A percentile compares a stretch with the other conserved stretches of the same genome.
These are phyloP conservation scores for Lactarius sp. DNA, from an alignment of 768 basidiomycete species.

Conservation along the genomic window DNA sequence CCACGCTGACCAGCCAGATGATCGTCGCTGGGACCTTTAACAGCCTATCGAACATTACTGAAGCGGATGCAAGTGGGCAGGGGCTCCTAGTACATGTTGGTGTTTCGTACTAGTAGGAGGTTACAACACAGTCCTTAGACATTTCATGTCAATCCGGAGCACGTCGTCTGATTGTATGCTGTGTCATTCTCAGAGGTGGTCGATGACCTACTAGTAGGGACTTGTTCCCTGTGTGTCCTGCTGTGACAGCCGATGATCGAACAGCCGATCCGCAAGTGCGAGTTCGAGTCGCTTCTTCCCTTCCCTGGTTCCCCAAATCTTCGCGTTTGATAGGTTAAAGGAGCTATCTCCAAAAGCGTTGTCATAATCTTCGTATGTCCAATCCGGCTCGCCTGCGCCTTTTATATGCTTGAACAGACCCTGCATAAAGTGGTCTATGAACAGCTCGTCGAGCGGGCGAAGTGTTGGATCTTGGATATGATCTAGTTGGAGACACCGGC, in stretches of 20 bases:
- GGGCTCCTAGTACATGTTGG: too few relatives aligned
- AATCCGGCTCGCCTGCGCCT: not conserved
- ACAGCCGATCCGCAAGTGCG: not conserved
- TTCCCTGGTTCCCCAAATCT: conserved; percentile 4
- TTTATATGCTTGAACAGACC: conserved; percentile 4
- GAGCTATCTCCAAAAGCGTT: not conserved
- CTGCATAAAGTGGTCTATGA: conserved; percentile 11
- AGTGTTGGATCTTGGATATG: conserved; percentile 8
- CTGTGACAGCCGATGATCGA: not conserved
- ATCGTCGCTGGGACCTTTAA: too few relatives aligned
- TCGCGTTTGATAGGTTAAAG: not conserved
- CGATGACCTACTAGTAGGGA: too few relatives aligned
- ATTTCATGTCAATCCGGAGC: too few relatives aligned
- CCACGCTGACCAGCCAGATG: too few relatives aligned
- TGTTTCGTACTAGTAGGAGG: too few relatives aligned
- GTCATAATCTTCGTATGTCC: not conserved
- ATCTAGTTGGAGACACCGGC: not conserved
- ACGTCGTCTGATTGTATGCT: too few relatives aligned
- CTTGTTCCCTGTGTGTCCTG: too few relatives aligned
- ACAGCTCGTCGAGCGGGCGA: conserved; percentile 11
- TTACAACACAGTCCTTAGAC: too few relatives aligned
- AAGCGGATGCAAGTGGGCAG: too few relatives aligned
- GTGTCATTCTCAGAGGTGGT: too few relatives aligned
- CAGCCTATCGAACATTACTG: too few relatives aligned
- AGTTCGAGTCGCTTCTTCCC: not conserved